Percentiles rank a stretch among this genome's conserved stretches.
Conservation (phyloP, 2,329 filamentous ascomycete genomes). For the Aspergillus ustus region DNA sequence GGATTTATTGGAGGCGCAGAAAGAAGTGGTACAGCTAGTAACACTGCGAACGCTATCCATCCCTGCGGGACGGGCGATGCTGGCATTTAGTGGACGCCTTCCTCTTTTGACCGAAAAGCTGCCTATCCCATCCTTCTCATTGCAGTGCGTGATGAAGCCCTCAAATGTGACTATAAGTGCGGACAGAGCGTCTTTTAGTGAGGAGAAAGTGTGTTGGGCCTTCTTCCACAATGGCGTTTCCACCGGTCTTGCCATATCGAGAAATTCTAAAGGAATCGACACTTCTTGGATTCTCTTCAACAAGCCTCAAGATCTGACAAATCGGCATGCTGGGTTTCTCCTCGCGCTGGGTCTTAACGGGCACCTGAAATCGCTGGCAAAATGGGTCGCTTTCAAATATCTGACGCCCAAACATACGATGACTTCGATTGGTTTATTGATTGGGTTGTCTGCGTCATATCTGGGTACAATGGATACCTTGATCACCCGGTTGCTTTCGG, state of each 20-base stretch:
- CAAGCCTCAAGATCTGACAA: conserved; percentile 88
- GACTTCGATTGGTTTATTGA: conserved; percentile 94
- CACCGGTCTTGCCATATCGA: conserved; percentile 89
- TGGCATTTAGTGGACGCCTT: conserved; percentile 84
- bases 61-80: conserved; percentile 81
- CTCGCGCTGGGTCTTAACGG: conserved; percentile 91
- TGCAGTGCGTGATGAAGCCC: conserved; percentile 89
- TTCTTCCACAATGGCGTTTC: conserved; percentile 97
- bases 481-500: conserved; percentile 88
- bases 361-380: conserved; percentile 89
- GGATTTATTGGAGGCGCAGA: conserved; percentile 88
- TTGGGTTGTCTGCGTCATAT: conserved; percentile 91
- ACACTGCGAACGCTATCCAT: conserved; percentile 88
- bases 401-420: conserved; percentile 99
- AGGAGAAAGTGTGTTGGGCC: conserved; percentile 97
- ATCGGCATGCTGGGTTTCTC: conserved; percentile 93
- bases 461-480: conserved; percentile 96
- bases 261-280: conserved; percentile 88
- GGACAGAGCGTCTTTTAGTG: conserved; percentile 82
- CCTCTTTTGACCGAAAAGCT: conserved; percentile 93
- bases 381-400: conserved; percentile 99
- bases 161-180: conserved; percentile 92
- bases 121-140: conserved; percentile 84
- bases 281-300: conserved; percentile 99
- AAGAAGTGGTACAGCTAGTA: conserved; percentile 83